Base-by-base conservation (phyloP, 2,329 filamentous ascomycete genomes). In the Macrophomina pseudophaseolina region DNA sequence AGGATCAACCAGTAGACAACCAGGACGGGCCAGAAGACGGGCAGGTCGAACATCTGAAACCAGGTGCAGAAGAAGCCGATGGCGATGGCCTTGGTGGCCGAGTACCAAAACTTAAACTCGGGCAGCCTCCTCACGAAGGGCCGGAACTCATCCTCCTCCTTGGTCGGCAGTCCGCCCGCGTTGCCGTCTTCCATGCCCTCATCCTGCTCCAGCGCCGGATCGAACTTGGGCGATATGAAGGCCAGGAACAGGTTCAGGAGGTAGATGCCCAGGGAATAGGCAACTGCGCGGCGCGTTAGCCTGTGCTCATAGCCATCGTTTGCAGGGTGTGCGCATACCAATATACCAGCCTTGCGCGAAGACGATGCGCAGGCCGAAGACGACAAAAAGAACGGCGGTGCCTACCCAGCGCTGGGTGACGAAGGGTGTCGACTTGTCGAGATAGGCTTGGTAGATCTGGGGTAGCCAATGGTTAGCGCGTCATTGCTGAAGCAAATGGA, bases 81-180 rank as follows among this genome's bases (percentile, higher is more conserved):
- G 71, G 84, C 77, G 73, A 98, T 87, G 65, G 94, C 94, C 76
- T 93, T 88, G 66, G 94, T 98, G 64, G 94, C 93, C 74, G 92
- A 91, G 83, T 97, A 93, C 95, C 95, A 99, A 85, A 99, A 99
- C 87, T 99, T 99, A 87, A 99, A 99, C 82, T 99, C 95, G 66
- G 95, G 95, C 30, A 99, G 88, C 68, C 95, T 88, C 75, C 95
- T 89, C 78, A 99, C 97, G 77, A 99, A 99, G 3, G 95, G 95
- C 70, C 93, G 89, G 85, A 99, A 99, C 83, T 99, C 95, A 76
- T 99, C 94, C 76, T 98, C 94, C 74, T 93, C 90, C 83, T 97
- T 97, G 67, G 93, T 98, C 30, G 95, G 95, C 51, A 99, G 88
- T 32, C 88, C 88, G 64, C 90, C 88, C 16, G 92, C 87, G 30